These are phyloP conservation scores for Phylloporus rhodoxanthus DNA, from an alignment of 768 basidiomycete genomes.

Conservation along the genomic window DNA sequence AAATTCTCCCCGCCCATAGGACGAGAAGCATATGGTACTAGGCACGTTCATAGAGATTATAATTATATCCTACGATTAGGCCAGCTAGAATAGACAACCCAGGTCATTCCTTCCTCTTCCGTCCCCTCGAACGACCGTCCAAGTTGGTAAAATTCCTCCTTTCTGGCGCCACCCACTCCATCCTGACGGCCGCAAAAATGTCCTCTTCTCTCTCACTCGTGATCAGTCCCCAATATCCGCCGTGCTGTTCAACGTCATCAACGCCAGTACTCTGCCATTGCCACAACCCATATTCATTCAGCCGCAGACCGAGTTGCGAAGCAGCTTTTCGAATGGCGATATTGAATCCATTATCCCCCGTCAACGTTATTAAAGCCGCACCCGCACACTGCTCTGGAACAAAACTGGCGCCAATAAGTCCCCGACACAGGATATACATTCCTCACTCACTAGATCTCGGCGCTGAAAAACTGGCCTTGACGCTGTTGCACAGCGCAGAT, in stretches of 20 bases:
- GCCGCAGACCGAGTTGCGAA: conserved; percentile 37
- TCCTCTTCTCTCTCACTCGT: conserved; percentile 22
- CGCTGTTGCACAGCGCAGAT: conserved; percentile 17
- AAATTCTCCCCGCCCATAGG: conserved; percentile 66
- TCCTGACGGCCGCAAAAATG: conserved; percentile 20
- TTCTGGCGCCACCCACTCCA: conserved; percentile 25
- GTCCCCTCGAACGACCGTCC: conserved; percentile 2
- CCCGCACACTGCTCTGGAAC: conserved; percentile 32
- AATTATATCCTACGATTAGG: conserved; percentile 12
- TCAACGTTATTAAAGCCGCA: conserved; percentile 47
- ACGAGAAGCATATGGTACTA: conserved; percentile 87
- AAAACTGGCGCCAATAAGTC: conserved; percentile 8
- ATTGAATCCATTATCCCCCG: conserved; percentile 51
- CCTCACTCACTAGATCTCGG: conserved; percentile 30
- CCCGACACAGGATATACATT: background rate
- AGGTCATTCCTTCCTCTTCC: conserved; percentile 2
- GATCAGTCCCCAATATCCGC: conserved; percentile 22
- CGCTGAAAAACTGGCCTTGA: conserved; percentile 36
- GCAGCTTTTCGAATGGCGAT: conserved; percentile 41
- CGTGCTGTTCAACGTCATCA: conserved; percentile 7
- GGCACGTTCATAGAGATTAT: conserved; percentile 10
- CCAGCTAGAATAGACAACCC: background rate
- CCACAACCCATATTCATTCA: conserved; percentile 66
- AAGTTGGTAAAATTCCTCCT: conserved; percentile 22
- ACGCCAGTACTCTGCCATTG: conserved; percentile 34